Percentiles rank a stretch among this genome's conserved stretches.
These are phyloP conservation scores for Trichoderma citrinoviride DNA, from an alignment of 2,329 filamentous ascomycete genomes.

Conservation along the genomic window DNA sequence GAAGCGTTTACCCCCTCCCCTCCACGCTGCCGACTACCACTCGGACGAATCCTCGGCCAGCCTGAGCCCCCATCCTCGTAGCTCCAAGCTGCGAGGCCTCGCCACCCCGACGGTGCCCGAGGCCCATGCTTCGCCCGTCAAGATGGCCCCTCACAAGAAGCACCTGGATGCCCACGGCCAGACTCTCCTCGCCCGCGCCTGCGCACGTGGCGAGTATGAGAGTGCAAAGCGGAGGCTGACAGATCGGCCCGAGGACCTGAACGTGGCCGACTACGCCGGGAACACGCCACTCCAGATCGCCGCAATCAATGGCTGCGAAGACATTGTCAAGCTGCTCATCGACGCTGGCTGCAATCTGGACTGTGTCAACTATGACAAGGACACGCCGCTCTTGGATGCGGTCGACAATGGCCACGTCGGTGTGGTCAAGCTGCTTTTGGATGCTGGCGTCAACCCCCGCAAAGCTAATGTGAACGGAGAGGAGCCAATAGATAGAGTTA, in stretches of 20 bases:
- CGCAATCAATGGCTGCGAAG: constrained; percentile 77
- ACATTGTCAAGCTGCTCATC: constrained; percentile 85
- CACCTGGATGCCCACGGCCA: constrained; percentile 90
- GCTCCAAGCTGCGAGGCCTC: constrained; percentile 55
- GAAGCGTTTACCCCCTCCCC: constrained; percentile 58
- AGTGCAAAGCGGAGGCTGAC: constrained; percentile 69
- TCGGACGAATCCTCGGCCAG: constrained; percentile 66
- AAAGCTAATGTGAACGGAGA: constrained; percentile 90
- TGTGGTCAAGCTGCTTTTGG: constrained; percentile 79
- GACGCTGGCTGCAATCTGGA: constrained; percentile 82
- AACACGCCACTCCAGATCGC: constrained; percentile 95
- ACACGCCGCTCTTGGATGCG: constrained; percentile 92
- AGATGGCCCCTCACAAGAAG: constrained; percentile 73
- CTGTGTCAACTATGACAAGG: constrained; percentile 74
- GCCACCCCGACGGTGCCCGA: constrained; percentile 57
- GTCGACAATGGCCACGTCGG: constrained; percentile 92
- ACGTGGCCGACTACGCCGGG: constrained; percentile 89
- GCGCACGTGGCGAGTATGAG: constrained; percentile 80
- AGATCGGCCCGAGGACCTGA: constrained; percentile 82
- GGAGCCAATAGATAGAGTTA: constrained; percentile 82
- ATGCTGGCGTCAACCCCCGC: constrained; percentile 86
- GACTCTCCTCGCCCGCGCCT: constrained; percentile 85
- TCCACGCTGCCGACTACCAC: constrained; percentile 62
- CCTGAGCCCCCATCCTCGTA: constrained; percentile 58
- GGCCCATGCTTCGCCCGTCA: constrained; percentile 61